phyloP scores from a whole-genome alignment of 768 basidiomycete genomes.

The Leccinum ochraceum region DNA sequence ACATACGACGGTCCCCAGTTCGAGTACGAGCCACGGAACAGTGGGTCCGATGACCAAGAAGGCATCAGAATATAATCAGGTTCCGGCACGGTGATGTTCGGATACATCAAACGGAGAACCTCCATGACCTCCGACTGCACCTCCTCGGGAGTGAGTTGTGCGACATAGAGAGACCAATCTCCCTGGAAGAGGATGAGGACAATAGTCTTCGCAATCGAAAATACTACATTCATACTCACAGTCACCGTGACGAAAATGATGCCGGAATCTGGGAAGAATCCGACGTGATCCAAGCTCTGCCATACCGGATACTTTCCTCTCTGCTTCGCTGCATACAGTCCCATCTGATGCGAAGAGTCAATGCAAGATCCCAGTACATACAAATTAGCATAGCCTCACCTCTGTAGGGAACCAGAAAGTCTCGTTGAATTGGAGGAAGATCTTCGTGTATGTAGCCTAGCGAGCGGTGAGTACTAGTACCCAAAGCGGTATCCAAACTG shows the following conservation, averaged over 20 bases:
- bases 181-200: constrained; percentile 41
- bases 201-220: not conserved
- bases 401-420: constrained; percentile 61
- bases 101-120: constrained; percentile 63
- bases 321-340: constrained; percentile 55
- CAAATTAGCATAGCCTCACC: constrained; percentile 18
- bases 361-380: not conserved
- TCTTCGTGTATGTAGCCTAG: constrained; percentile 63
- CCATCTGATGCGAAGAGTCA: constrained; percentile 29
- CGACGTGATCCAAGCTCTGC: constrained; percentile 60
- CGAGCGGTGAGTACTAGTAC: constrained; percentile 1
- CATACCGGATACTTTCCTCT: constrained; percentile 67
- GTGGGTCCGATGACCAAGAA: constrained; percentile 53
- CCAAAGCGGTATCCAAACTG: not conserved
- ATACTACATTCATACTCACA: constrained; percentile 11
- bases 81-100: constrained; percentile 51
- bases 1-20: constrained; percentile 71
- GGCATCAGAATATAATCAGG: constrained; percentile 58
- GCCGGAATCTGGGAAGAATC: constrained; percentile 62
- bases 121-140: constrained; percentile 55
- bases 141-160: constrained; percentile 46
- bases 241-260: constrained; percentile 38
- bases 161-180: constrained; percentile 60
- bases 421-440: constrained; percentile 61
- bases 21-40: constrained; percentile 51